A percentile compares a stretch with the other conserved stretches of the same genome.
phyloP scores from a whole-genome alignment of 129 eudicot genomes.

The Arctium minus region DNA sequence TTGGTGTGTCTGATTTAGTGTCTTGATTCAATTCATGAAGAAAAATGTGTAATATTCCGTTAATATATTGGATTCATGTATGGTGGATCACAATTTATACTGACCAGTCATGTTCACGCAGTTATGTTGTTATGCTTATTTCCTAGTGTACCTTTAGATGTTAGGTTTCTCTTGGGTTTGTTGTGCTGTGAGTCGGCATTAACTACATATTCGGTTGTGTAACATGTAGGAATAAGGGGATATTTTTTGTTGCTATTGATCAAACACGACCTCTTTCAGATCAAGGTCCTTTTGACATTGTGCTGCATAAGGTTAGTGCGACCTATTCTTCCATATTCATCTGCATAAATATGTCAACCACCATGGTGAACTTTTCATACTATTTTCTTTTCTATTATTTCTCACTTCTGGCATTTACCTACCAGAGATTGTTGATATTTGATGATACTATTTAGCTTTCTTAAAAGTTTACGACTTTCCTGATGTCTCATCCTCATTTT shows the following conservation, averaged over 20 bases:
- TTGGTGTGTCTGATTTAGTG: too few species aligned
- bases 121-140: background rate
- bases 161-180: too few species aligned
- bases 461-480: background rate
- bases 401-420: background rate
- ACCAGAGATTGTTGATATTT: background rate
- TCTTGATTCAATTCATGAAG: background rate
- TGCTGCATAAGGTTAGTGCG: conserved; percentile 77
- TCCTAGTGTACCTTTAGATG: background rate
- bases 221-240: too few species aligned
- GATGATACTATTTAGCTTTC: background rate
- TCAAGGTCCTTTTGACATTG: conserved; percentile 95
- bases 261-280: conserved; percentile 78
- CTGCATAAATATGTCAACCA: conserved; percentile 33
- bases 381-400: background rate
- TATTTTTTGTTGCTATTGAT: conserved; percentile 18
- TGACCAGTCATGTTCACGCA: background rate
- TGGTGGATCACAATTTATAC: background rate
- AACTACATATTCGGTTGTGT: too few species aligned
- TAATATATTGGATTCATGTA: background rate
- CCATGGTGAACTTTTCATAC: conserved; percentile 12
- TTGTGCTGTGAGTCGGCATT: too few species aligned
- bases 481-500: background rate
- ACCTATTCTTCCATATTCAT: conserved; percentile 28
- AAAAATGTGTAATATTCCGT: background rate